Base-by-base conservation (phyloP, 352 stramenopile genomes). In the Globisporangium perplexum region DNA sequence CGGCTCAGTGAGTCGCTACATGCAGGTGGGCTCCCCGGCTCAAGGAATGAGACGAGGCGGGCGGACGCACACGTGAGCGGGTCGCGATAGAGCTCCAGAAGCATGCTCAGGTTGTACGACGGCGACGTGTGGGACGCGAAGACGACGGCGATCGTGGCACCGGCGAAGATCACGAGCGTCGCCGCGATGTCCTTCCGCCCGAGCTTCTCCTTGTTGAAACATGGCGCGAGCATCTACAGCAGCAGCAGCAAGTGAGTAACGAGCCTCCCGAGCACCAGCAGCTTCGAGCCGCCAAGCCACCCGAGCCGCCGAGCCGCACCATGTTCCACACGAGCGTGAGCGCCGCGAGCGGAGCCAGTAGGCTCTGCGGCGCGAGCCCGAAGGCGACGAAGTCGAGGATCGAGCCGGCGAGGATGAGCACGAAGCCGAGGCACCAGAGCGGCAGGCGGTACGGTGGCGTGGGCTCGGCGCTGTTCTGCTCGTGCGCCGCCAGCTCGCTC, bases 281-380 rank as follows among this genome's bases (percentile, higher is more conserved):
- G n/a, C n/a, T n/a, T n/a, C n/a, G n/a, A n/a, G n/a, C n/a, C n/a
- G n/a, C n/a, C n/a, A n/a, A n/a, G n/a, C n/a, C n/a, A n/a, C n/a
- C n/a, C n/a, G n/a, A n/a, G n/a, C n/a, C 26, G 26, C 26, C 2
- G 26, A 30, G 20, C 10, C 54, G 43, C 52, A 93, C 71, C 68
- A 96, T 91, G 63, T 97, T 97, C 81, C 86, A 96, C 18, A 96
- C 90, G 12, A 97, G 74, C 38, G 85, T 95, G n/a, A 96, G 69
- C 8, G 89, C 88, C 3, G 86, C 90, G 0, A 97, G 55, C 1
- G 88, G 89, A 1, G 86, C 88, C 41, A 97, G 52, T 0, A 97
- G 60, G 50, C 82, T 96, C 66, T 96, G 86, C 7, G 90, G 88
- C 7, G 89, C 89, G 17, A 97, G 57, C 0, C 90, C 89, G 35